Evolutionary conservation across 805 yeast genomes (phyloP).

Genomic region (Starmerella riodocensis): DNA sequence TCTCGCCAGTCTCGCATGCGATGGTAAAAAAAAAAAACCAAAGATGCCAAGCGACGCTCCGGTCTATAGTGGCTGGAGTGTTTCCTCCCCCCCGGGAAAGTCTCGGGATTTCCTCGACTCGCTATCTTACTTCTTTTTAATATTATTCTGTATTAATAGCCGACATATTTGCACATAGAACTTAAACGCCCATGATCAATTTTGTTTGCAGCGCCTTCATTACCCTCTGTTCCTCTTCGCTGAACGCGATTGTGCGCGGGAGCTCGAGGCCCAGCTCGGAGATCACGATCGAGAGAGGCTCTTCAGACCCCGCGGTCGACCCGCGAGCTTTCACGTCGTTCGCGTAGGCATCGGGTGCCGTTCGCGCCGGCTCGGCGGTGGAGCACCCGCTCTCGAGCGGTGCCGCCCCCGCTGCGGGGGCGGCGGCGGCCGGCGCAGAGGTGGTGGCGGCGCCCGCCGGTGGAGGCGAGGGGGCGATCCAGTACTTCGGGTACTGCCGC

Average conservation of each 20-base stretch:
- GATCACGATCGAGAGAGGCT: neutral
- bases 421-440: slow-evolving; percentile 1
- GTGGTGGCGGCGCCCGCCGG: too few species aligned
- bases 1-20: slow-evolving; percentile 23
- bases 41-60: too few species aligned
- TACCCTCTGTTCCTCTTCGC: slow-evolving; percentile 2
- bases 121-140: neutral
- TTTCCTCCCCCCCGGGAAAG: too few species aligned
- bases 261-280: neutral
- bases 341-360: too few species aligned
- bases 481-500: slow-evolving; percentile 42
- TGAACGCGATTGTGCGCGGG: neutral
- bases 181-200: neutral
- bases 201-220: neutral
- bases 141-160: neutral
- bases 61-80: too few species aligned
- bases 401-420: too few species aligned
- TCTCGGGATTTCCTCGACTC: neutral
- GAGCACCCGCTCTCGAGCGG: too few species aligned
- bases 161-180: too few species aligned
- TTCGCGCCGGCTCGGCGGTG: too few species aligned
- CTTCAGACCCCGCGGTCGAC: too few species aligned
- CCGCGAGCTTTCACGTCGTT: too few species aligned
- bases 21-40: slow-evolving; percentile 18
- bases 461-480: slow-evolving; percentile 29